Base-by-base conservation (phyloP, 805 yeast genomes). In the Candida easanensis region DNA sequence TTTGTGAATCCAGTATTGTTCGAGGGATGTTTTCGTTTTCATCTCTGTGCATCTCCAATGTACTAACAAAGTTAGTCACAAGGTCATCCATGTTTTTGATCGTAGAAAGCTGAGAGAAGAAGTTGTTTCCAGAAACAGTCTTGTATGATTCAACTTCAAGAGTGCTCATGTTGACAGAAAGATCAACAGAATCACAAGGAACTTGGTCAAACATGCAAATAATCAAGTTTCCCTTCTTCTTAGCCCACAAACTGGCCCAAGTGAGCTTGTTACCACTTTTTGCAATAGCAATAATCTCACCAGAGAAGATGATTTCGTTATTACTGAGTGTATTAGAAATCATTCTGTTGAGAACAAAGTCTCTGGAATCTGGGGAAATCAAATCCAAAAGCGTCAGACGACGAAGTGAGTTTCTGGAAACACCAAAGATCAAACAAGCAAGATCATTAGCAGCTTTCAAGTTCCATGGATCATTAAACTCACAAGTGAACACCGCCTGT, bases 161-260 rank as follows among this genome's bases (percentile, higher is more conserved):
- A 4, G 40, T 30, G 11, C 36, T 31, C 41, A 48, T 45, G 33
- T 68, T 68, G 19, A 80, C 63, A 10, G 71, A 61, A 9, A 82
- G 62, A 56, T 82, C 87, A 43, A 80, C 70, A n/a, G 83, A 79
- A 54, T 76, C 80, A 57, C 84, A 79, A 3, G 80, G 86, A 22
- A 89, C 88, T 58, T 88, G 93, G 57, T 89, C 96, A 58, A 90
- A 82, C 68, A 88, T 88, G 68, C 93, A 82, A 38, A 88, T 83
- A 41, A 89, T 73, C 42, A 86, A 63, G 34, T 77, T 77, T 4
- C 82, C 82, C 51, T 82, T 80, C 45, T 79, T 70, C 55, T 89
- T 89, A 0, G 93, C 95, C 97, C 97, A 91, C 43, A 90, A 63
- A 0, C 96, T 85, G 10, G 96, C 89, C 85, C 95, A 82, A 1